Base-by-base conservation (phyloP, 495 filamentous ascomycete species). In the Podospora sp. region DNA sequence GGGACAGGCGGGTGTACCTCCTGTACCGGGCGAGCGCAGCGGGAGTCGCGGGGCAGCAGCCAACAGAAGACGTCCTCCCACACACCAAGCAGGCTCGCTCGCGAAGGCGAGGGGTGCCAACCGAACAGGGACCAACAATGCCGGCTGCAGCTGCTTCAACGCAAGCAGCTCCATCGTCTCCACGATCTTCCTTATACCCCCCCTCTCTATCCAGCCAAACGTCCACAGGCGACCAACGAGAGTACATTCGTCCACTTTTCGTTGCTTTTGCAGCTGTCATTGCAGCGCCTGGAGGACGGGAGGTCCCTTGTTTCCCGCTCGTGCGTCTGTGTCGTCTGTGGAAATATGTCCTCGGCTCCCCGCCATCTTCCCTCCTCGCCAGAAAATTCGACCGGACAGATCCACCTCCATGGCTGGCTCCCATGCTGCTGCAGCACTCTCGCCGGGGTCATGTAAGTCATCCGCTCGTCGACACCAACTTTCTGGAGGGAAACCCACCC, bases 231-330 rank as follows among this genome's bases (percentile, higher is more conserved):
- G 60, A 58, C 57, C 25, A 27, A 56, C 36, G 18, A 24, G 21
- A 25, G 25, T 14, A 40, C 40, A 7, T 51, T 60, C 51, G 26
- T 35, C 64, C 65, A 24, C 68, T 71, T 21, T 52, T 50, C 22
- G 68, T 68, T 12, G 49, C 53, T 62, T 72, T 68, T 67, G 64
- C 68, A 68, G 66, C 63, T 69, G 64, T 68, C 65, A 57, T 62
- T 69, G 55, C 64, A 70, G 65, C 62, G 61, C 62, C 63, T 51
- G 18, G 24, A 59, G 65, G 50, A 68, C 66, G 66, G 66, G 69
- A 71, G 69, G 58, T 70, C 68, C 70, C 74, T 69, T 67, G 69
- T 67, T 71, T 74, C 74, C 74, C 74, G 74, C 74, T 72, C 72
- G 36, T 76, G 74, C 74, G 74, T 63, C 64, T 63, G 63, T 63